These are phyloP conservation scores for Ailanthus altissimus DNA, from an alignment of 345 rosid species.

Conservation along the genomic window DNA sequence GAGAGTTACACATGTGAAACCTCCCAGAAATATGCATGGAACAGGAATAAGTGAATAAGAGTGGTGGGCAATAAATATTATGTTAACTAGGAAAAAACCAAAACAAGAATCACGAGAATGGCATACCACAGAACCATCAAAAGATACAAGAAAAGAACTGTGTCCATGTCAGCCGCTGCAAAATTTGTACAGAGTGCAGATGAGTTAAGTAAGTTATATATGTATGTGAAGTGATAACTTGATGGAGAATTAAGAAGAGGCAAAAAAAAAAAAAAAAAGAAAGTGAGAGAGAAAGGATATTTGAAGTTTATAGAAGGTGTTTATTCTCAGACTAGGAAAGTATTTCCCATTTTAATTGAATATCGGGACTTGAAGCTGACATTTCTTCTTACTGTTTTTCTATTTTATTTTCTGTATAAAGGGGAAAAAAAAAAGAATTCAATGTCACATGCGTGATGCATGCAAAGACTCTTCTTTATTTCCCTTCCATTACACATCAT, in stretches of 20 bases:
- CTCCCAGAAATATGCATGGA: slow-evolving; percentile 34
- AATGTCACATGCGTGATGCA: slow-evolving; percentile 27
- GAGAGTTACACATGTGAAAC: neutral
- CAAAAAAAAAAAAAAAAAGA: neutral
- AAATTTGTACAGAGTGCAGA: slow-evolving; percentile 20
- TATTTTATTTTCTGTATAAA: neutral
- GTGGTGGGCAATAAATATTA: slow-evolving; percentile 21
- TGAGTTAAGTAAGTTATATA: slow-evolving; percentile 17
- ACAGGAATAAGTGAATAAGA: slow-evolving; percentile 21
- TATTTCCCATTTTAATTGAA: slow-evolving; percentile 37
- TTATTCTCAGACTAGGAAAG: slow-evolving; percentile 10
- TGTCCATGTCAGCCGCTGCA: slow-evolving; percentile 62
- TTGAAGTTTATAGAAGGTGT: slow-evolving; percentile 30
- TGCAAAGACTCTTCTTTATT: slow-evolving; percentile 10
- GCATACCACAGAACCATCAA: slow-evolving; percentile 30
- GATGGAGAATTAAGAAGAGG: slow-evolving; percentile 6
- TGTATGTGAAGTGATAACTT: slow-evolving; percentile 23
- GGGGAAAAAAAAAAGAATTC: neutral
- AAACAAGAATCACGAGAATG: slow-evolving; percentile 57
- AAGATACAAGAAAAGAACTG: slow-evolving; percentile 25
- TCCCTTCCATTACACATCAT: neutral
- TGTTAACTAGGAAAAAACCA: slow-evolving; percentile 27
- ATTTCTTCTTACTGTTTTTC: slow-evolving; percentile 23
- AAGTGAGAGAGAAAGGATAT: neutral
- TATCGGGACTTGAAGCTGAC: slow-evolving; percentile 42